Evolutionary conservation across 352 stramenopile genomes (phyloP), one percentile per base, ranked within the genome.

Genomic region (Elongisporangium undulatum): DNA sequence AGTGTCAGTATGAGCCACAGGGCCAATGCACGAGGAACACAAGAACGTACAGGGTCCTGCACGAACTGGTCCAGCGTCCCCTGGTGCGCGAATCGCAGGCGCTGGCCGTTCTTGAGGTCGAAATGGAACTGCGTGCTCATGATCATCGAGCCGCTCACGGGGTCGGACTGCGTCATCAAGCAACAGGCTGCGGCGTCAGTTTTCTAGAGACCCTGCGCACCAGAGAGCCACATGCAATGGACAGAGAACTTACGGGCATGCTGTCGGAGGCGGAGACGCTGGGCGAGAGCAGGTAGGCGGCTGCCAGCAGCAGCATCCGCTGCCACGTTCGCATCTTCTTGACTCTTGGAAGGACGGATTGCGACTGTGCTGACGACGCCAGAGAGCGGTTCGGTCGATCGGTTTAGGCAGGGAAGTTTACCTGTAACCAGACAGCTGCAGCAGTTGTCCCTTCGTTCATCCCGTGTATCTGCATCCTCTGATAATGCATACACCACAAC

Each of bases 51-150:
- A 22, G 82, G 78, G 58, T 91, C 69, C 4, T 77, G 50, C 2
- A 75, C 48, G 55, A 91, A 91, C 23, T 75, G 56, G 19, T 75
- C 51, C 24, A 90, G 64, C 45, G 82, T 83, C n/a, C 79, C 63
- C 22, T 74, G 60, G 24, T n/a, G 66, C 15, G 79, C 82, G 41
- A 91, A 91, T 19, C 76, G 74, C 51, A 91, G 60, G 9, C 54
- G 73, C 60, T 91, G 82, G 9, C 82, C 82, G 59, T 89, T 87
- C 59, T 85, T 74, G 23, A 91, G 69, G 24, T 79, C 29, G n/a
- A 86, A 85, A 39, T 85, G 74, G 67, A 72, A 84, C 17, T 57
- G 54, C 7, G 61, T 48, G 53, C 72, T 83, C 80, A 90, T 90
- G 34, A 90, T 75, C 80, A 90, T 90, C 53, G 85, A 57, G 50